Conservation (phyloP, 768 basidiomycete species). For the Naganishia antarctica region DNA sequence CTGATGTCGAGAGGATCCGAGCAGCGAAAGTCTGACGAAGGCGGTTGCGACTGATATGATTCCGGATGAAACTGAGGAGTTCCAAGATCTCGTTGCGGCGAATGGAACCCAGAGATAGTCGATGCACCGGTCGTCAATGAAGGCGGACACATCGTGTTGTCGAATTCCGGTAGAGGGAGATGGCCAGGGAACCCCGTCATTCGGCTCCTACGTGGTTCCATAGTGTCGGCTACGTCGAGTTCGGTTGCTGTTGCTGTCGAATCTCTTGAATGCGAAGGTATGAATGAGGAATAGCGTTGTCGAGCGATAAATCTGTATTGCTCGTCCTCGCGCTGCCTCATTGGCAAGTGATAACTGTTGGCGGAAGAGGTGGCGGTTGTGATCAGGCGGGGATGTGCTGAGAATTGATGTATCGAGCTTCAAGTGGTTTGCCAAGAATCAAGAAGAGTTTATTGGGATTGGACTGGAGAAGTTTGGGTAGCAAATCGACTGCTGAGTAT, state of each 20-base stretch:
- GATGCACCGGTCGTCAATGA: conserved; percentile 5
- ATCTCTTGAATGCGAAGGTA: neutral
- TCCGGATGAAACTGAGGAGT: conserved; percentile 2
- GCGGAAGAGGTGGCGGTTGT: too few relatives aligned
- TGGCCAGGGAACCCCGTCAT: neutral
- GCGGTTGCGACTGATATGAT: neutral
- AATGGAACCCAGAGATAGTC: neutral
- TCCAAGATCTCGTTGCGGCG: neutral
- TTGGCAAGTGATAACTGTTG: too few relatives aligned
- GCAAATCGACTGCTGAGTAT: too few relatives aligned
- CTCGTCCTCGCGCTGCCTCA: too few relatives aligned
- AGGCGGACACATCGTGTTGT: neutral
- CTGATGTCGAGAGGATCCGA: neutral
- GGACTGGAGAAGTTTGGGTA: too few relatives aligned
- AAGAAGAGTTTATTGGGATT: too few relatives aligned
- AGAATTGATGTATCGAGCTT: too few relatives aligned
- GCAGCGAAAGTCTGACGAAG: neutral
- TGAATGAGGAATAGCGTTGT: neutral
- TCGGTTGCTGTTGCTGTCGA: neutral
- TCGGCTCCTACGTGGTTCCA: neutral
- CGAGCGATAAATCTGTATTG: neutral
- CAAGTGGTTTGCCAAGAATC: too few relatives aligned
- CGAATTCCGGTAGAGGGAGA: neutral
- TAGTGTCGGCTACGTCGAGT: neutral
- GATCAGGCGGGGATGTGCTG: too few relatives aligned